Evolutionary conservation across 768 basidiomycete genomes (phyloP).

Genomic region (Myochromella boudieri): DNA sequence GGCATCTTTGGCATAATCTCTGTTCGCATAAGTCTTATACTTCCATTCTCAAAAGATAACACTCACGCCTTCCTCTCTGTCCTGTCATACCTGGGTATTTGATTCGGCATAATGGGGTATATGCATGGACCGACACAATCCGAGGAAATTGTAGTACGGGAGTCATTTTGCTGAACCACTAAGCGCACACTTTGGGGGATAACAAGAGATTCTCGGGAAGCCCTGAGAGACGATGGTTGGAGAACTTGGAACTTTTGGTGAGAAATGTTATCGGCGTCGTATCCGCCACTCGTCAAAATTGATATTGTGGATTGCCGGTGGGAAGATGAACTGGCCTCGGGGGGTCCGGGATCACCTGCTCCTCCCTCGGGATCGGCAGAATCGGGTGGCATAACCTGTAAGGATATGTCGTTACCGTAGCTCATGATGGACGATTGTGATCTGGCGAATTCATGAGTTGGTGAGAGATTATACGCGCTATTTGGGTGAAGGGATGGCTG

Average conservation of each 20-base stretch:
- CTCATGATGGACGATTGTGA: too few species aligned
- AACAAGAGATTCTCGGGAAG: conserved; percentile 5
- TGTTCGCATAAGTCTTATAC: too few species aligned
- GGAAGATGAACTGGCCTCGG: background rate
- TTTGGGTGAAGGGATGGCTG: too few species aligned
- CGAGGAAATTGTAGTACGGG: background rate
- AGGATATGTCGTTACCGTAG: background rate
- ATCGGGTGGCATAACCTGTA: conserved; percentile 5
- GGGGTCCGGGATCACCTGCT: background rate
- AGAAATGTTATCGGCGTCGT: background rate
- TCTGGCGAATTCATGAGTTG: background rate
- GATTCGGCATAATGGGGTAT: conserved; percentile 5
- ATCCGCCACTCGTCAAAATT: background rate
- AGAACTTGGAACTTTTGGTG: conserved; percentile 1
- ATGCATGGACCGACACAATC: background rate
- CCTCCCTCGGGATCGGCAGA: background rate
- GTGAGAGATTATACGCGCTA: too few species aligned
- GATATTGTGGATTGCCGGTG: background rate
- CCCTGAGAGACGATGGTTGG: background rate
- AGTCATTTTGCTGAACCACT: background rate
- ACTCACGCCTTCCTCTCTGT: background rate
- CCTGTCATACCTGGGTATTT: conserved; percentile 1
- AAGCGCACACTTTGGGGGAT: background rate
- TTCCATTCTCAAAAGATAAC: background rate
- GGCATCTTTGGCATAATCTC: background rate